Percentiles rank a stretch among this genome's conserved stretches.
Evolutionary conservation across 257 asterid genomes (phyloP).

Genomic region (Ligustrum vulgare): DNA sequence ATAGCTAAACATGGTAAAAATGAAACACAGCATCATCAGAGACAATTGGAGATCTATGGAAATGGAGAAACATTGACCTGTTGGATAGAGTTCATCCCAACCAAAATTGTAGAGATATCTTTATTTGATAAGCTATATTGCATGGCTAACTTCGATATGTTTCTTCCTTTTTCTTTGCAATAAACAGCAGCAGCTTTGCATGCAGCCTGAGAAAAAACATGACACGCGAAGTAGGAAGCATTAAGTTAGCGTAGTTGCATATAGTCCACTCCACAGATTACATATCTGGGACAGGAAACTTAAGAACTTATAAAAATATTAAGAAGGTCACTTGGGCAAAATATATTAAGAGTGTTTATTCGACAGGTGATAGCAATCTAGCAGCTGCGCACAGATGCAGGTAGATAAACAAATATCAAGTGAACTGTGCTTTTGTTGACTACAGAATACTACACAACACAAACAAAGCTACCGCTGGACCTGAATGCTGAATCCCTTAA

Average conservation of each 20-base stretch:
- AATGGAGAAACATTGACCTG: conserved; percentile 54
- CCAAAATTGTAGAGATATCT: conserved; percentile 75
- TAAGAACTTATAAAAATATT: neutral
- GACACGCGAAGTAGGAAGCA: conserved; percentile 18
- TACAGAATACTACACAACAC: neutral
- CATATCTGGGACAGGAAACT: neutral
- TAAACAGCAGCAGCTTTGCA: conserved; percentile 76
- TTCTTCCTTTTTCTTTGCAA: conserved; percentile 71
- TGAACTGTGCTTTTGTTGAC: neutral
- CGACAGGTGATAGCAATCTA: neutral
- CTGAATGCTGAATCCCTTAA: neutral
- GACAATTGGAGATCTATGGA: neutral
- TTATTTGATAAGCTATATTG: conserved; percentile 80
- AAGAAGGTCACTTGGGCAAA: neutral
- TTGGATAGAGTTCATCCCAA: conserved; percentile 83
- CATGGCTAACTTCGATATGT: conserved; percentile 74
- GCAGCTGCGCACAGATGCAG: neutral
- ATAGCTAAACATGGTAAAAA: neutral
- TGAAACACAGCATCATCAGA: neutral
- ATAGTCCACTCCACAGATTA: neutral
- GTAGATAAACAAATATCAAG: neutral
- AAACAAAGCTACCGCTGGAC: neutral
- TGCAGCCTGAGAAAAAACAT: conserved; percentile 57
- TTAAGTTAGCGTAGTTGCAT: neutral
- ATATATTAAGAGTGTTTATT: neutral